Percentiles rank a stretch among this genome's conserved stretches.
phyloP scores from a whole-genome alignment of 75 land plant species.

The Pseudotsuga menziesii region DNA sequence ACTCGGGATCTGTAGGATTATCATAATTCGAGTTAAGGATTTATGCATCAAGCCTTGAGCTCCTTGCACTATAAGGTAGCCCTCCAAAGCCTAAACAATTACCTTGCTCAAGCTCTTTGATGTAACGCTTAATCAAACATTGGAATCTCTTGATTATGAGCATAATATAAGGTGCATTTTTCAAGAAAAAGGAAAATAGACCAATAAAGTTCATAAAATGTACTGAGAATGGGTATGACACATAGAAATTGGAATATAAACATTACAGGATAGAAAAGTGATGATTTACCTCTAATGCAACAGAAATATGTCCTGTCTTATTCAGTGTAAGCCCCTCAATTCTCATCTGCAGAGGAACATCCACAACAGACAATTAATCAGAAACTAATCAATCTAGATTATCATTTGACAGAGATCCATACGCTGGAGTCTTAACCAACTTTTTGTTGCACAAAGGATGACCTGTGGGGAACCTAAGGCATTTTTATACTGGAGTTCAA shows the following conservation, averaged over 20 bases:
- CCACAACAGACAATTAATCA: neutral
- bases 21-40: neutral
- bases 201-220: too few relatives aligned
- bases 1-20: neutral
- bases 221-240: neutral
- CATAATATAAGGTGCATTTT: too few relatives aligned
- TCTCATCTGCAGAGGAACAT: slow-evolving; percentile 46
- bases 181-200: too few relatives aligned
- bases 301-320: slow-evolving; percentile 41
- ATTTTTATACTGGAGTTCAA: neutral
- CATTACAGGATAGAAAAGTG: neutral
- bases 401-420: neutral
- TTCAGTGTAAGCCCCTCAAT: slow-evolving; percentile 56
- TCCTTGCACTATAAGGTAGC: neutral
- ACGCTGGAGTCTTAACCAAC: neutral
- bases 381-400: neutral
- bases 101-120: neutral
- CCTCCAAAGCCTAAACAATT: neutral
- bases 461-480: neutral
- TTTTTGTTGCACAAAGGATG: neutral
- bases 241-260: neutral
- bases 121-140: too few relatives aligned
- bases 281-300: slow-evolving; percentile 47
- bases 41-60: neutral
- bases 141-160: too few relatives aligned